Percentiles rank a stretch among this genome's conserved stretches.
phyloP scores from a whole-genome alignment of 306 rosid species.

The Gastrolobium bilobum region DNA sequence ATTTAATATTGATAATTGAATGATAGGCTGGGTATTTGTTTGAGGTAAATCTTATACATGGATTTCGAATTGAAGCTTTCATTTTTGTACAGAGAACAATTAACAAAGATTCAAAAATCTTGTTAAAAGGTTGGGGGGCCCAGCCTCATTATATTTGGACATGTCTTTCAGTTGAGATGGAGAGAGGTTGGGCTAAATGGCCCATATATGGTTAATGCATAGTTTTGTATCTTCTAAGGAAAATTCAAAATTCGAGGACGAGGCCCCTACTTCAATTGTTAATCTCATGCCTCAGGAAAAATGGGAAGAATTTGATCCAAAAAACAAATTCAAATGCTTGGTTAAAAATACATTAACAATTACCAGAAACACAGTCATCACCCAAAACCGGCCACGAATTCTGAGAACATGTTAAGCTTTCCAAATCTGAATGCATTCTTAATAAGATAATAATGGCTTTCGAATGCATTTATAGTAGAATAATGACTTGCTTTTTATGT shows the following conservation, averaged over 20 bases:
- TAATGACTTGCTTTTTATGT: too few species aligned
- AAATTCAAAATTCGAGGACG: too few species aligned
- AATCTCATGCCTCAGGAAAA: too few species aligned
- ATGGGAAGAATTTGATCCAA: too few species aligned
- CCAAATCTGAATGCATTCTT: not conserved
- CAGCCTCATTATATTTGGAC: not conserved
- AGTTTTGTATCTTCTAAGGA: too few species aligned
- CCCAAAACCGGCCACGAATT: too few species aligned
- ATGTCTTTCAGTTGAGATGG: not conserved
- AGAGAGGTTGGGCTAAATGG: not conserved
- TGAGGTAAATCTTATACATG: too few species aligned
- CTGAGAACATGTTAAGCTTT: not conserved
- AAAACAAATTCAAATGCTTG: not conserved
- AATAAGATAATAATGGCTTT: not conserved
- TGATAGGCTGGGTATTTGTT: too few species aligned
- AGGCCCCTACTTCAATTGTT: too few species aligned
- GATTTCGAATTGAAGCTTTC: too few species aligned
- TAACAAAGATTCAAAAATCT: not conserved
- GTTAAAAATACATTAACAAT: not conserved
- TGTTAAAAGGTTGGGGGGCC: not conserved
- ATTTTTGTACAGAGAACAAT: too few species aligned
- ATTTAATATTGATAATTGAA: too few species aligned
- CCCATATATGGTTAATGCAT: not conserved
- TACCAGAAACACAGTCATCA: not conserved
- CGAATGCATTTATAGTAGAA: not conserved